These are phyloP conservation scores for Stropharia rugosoannulata DNA, from an alignment of 768 basidiomycete genomes.

Conservation along the genomic window DNA sequence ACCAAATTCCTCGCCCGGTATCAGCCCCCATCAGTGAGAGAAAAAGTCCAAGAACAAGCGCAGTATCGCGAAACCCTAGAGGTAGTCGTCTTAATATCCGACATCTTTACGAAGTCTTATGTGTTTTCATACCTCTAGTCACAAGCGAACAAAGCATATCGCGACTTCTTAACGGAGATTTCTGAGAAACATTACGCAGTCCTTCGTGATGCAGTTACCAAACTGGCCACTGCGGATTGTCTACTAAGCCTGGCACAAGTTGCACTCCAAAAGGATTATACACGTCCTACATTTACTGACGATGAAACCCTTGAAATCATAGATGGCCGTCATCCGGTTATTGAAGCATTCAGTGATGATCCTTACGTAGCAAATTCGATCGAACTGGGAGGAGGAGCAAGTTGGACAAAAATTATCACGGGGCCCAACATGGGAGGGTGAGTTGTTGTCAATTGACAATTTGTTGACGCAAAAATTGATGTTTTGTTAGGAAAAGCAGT, in stretches of 20 bases:
- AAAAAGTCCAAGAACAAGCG: constrained; percentile 67
- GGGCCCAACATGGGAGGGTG: constrained; percentile 86
- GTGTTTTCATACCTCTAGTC: constrained; percentile 28
- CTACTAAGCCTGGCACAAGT: constrained; percentile 81
- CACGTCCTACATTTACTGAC: constrained; percentile 72
- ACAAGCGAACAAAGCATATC: constrained; percentile 66
- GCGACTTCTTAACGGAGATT: constrained; percentile 69
- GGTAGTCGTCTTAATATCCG: constrained; percentile 22
- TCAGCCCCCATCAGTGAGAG: constrained; percentile 65
- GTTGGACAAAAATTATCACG: constrained; percentile 70
- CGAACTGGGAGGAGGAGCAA: constrained; percentile 51
- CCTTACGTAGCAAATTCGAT: constrained; percentile 89
- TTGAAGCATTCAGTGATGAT: constrained; percentile 72
- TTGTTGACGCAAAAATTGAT: neutral
- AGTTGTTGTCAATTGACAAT: constrained; percentile 8
- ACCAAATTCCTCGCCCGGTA: constrained; percentile 76
- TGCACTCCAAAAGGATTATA: constrained; percentile 73
- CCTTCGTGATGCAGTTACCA: constrained; percentile 74
- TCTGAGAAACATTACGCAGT: constrained; percentile 63
- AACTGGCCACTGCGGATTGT: constrained; percentile 85
- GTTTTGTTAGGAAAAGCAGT: constrained; percentile 68
- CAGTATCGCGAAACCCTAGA: constrained; percentile 72
- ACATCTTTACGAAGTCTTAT: neutral
- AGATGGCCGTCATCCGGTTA: constrained; percentile 92
- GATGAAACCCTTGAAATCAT: constrained; percentile 69